Base-by-base conservation (phyloP, 2,329 filamentous ascomycete species). In the Botrytis medusae region DNA sequence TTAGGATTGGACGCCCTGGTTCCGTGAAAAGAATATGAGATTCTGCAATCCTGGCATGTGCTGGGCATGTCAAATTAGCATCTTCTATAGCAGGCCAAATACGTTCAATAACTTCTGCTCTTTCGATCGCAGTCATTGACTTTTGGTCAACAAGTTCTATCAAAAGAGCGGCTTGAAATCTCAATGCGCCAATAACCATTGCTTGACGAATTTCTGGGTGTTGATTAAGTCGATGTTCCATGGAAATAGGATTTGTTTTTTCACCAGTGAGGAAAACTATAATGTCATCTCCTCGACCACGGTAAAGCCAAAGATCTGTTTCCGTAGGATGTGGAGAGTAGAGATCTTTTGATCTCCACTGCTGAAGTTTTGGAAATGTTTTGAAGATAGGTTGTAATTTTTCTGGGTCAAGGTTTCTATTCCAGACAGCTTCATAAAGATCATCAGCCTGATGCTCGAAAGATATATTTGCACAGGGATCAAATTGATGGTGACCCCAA, bases 251-350 rank as follows among this genome's bases (percentile, higher is more conserved):
- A 51, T 85, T 84, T 57, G 84, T 80, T 74, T 85, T 85, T 72
- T 84, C 83, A 2, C 84, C 84, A 54, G 82, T 84, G 44, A 79
- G 81, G 32, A 84, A 78, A 0, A 84, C 82, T 42, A 85, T 82
- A 20, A 84, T 79, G 75, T 85, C 84, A 69, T 85, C 83, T 20
- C 75, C 73, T 12, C 83, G 79, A 10, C 82, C 83, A n/a, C 78
- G 60, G 69, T 79, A 83, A 4, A 77, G 79, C 81, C 82, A 85
- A 1, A 82, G 76, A 61, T 76, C 74, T 0, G 78, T 74, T 10
- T 82, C 80, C 4, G 75, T 79, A 1, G 84, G 81, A 72, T 85
- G 83, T 29, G 70, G 77, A 1, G 74, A 75, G 62, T 77, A 85
- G 0, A 85, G 60, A 12, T 71, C 44, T 1, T 64, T 71, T 6